phyloP scores from a whole-genome alignment of 1,139 yeast species.

The Candida sp. region DNA sequence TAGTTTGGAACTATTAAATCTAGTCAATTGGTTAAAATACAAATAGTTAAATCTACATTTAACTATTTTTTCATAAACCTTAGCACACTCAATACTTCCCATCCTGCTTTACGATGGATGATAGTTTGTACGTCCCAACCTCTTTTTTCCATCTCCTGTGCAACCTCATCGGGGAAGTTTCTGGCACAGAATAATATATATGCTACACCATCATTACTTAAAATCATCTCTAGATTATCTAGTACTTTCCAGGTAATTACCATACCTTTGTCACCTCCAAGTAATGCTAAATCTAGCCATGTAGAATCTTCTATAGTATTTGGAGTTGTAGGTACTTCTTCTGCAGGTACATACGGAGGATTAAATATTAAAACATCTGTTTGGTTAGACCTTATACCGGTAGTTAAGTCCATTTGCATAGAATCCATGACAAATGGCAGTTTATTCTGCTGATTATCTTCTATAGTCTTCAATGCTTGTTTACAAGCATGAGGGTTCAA shows the following conservation, averaged over 20 bases:
- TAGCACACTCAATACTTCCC: slow-evolving; percentile 88
- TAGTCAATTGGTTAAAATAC: too few species aligned
- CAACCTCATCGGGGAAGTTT: slow-evolving; percentile 69
- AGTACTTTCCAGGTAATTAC: slow-evolving; percentile 67
- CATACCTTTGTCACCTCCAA: slow-evolving; percentile 94
- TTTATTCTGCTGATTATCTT: slow-evolving; percentile 35
- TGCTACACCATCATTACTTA: slow-evolving; percentile 65
- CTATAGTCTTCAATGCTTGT: slow-evolving; percentile 50
- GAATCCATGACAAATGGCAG: slow-evolving; percentile 41
- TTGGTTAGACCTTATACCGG: slow-evolving; percentile 37
- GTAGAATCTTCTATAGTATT: slow-evolving; percentile 37
- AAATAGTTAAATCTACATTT: too few species aligned
- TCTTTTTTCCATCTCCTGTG: slow-evolving; percentile 36
- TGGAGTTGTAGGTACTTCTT: slow-evolving; percentile 58
- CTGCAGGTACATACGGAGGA: slow-evolving; percentile 97
- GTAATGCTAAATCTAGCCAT: slow-evolving; percentile 87
- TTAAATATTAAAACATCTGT: slow-evolving; percentile 81
- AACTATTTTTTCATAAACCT: slow-evolving; percentile 29
- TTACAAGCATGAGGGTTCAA: slow-evolving; percentile 74
- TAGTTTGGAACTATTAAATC: too few species aligned
- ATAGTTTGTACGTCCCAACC: slow-evolving; percentile 59
- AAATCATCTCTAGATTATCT: slow-evolving; percentile 41
- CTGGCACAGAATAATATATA: slow-evolving; percentile 85
- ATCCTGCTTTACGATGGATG: slow-evolving; percentile 78
- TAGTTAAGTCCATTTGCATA: slow-evolving; percentile 56